phyloP scores from a whole-genome alignment of 331 rosid species.

The Spiraea crenata region DNA sequence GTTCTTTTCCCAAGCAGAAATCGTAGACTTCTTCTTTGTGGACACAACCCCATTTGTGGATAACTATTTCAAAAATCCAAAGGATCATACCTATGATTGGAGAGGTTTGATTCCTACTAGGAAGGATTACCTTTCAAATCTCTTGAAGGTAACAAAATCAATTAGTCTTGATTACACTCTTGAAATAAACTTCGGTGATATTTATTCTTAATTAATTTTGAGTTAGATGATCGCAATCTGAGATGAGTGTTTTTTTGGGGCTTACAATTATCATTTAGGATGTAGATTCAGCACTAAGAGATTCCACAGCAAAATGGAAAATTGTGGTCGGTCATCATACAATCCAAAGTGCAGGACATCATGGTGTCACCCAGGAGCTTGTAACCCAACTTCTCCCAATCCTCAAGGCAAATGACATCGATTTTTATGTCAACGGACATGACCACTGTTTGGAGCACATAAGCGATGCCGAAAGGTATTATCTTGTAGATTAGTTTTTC shows the following conservation, averaged over 20 bases:
- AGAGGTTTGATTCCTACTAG: constrained; percentile 59
- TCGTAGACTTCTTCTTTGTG: constrained; percentile 70
- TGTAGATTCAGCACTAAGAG: constrained; percentile 47
- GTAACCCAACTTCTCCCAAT: constrained; percentile 54
- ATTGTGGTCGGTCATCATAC: constrained; percentile 86
- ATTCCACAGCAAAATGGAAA: constrained; percentile 75
- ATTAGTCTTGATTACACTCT: neutral
- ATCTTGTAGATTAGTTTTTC: neutral
- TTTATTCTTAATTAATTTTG: neutral
- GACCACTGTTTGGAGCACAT: constrained; percentile 80
- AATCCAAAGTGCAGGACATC: constrained; percentile 61
- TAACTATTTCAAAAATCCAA: constrained; percentile 49
- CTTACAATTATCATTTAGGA: constrained; percentile 32
- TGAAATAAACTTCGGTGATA: no score
- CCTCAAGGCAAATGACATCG: constrained; percentile 55
- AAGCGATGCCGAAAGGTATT: constrained; percentile 44
- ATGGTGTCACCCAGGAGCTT: constrained; percentile 64
- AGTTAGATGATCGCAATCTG: no score
- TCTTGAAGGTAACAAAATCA: constrained; percentile 38
- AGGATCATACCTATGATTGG: constrained; percentile 61
- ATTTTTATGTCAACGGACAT: constrained; percentile 73
- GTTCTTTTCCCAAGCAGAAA: constrained; percentile 27
- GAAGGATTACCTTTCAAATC: constrained; percentile 45
- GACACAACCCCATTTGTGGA: constrained; percentile 82
- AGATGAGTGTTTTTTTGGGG: neutral